These are phyloP conservation scores for Fusarium succisae DNA, from an alignment of 2,329 filamentous ascomycete species.

Conservation along the genomic window DNA sequence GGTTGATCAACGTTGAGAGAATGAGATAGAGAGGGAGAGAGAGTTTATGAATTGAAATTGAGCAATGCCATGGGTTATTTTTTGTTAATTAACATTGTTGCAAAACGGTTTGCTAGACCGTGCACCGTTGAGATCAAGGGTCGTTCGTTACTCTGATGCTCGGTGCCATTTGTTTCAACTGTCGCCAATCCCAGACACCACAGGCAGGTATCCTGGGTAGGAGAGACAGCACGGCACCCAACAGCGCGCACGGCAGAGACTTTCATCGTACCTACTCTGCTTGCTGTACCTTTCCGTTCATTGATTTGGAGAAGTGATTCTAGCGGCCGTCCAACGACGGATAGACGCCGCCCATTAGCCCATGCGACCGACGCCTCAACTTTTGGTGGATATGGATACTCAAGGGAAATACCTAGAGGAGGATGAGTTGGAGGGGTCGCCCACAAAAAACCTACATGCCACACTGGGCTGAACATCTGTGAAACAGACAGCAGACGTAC, in stretches of 20 bases:
- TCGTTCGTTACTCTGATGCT: conserved; percentile 23
- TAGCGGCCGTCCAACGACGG: conserved; percentile 36
- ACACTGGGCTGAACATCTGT: conserved; percentile 21
- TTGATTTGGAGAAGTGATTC: conserved; percentile 6
- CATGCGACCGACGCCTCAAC: conserved; percentile 35
- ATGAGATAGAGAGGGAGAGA: background rate
- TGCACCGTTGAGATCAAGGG: conserved; percentile 18
- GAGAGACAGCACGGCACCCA: background rate
- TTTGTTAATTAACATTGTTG: background rate
- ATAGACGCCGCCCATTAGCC: conserved; percentile 29
- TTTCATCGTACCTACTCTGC: background rate
- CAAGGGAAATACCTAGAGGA: conserved; percentile 1
- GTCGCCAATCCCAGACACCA: conserved; percentile 29
- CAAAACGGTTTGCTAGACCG: conserved; percentile 17
- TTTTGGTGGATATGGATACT: conserved; percentile 16
- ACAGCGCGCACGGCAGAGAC: background rate
- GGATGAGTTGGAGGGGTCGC: conserved; percentile 22
- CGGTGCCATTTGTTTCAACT: conserved; percentile 32
- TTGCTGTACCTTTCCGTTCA: background rate
- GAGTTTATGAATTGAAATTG: conserved; percentile 13
- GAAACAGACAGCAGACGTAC: conserved; percentile 1
- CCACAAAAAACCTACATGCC: conserved; percentile 34
- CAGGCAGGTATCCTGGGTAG: conserved; percentile 16
- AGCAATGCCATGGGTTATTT: background rate
- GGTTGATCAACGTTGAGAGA: conserved; percentile 9